Conservation (phyloP, 2,329 filamentous ascomycete species). For the Magnaporthiopsis poae region DNA sequence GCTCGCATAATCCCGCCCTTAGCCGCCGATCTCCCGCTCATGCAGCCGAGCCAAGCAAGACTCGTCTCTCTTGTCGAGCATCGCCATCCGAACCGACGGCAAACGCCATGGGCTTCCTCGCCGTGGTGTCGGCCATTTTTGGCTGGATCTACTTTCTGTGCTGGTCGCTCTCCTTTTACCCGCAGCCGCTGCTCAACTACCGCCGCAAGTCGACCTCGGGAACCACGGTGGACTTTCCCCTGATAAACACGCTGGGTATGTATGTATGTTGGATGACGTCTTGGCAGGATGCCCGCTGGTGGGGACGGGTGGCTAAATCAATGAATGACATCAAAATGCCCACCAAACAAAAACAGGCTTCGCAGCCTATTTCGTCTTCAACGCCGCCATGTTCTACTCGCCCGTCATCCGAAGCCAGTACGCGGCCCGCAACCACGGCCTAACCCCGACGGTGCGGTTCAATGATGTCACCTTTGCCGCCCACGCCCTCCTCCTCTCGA, state of each 20-base stretch:
- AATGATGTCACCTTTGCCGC: slow-evolving; percentile 85
- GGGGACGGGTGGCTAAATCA: neutral
- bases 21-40: no score
- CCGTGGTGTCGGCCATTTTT: slow-evolving; percentile 46
- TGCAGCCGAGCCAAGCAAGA: no score
- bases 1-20: no score
- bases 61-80: no score
- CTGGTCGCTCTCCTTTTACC: slow-evolving; percentile 89
- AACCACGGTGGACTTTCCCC: slow-evolving; percentile 78
- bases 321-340: neutral
- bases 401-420: slow-evolving; percentile 71
- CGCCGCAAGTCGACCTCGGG: slow-evolving; percentile 68
- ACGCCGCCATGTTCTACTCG: slow-evolving; percentile 67
- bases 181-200: slow-evolving; percentile 75
- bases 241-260: slow-evolving; percentile 56
- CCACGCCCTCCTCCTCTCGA: slow-evolving; percentile 65
- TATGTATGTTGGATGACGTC: neutral
- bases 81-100: no score
- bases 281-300: neutral
- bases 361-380: slow-evolving; percentile 65
- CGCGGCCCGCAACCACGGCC: slow-evolving; percentile 63
- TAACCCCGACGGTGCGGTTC: slow-evolving; percentile 72
- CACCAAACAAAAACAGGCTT: slow-evolving; percentile 44
- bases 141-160: slow-evolving; percentile 67
- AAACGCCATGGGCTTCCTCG: slow-evolving; percentile 27